Evolutionary conservation across 169 alveolate genomes (phyloP), one percentile per base, ranked within the genome.

Genomic region (Cryptosporidium baileyi): DNA sequence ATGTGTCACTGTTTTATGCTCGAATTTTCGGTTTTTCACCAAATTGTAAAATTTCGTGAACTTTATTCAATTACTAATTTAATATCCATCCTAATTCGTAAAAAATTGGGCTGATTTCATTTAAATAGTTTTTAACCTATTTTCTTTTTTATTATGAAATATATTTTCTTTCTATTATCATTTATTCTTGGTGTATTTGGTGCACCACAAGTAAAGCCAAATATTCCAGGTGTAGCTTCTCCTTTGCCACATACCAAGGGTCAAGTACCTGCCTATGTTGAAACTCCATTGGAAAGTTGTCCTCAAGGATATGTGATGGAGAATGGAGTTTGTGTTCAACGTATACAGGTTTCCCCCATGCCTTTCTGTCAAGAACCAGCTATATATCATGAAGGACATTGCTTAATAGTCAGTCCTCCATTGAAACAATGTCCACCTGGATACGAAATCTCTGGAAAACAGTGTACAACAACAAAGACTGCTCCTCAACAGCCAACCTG

Each of bases 241-340:
- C 85, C 85, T 15, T 74, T 74, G 60, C 85, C 85, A 32, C 85
- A 74, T 30, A 74, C 65, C 32, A 74, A 74, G 43, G 85, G 85
- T 54, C 85, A 74, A 61, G 67, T 74, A 32, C 85, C 85, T 38
- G 43, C 85, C n/a, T 74, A 54, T 74, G 85, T 74, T 38, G 85
- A 74, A 54, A 74, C 85, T 36, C 85, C 85, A 7, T 15, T 74
- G 36, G 85, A 74, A 74, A 74, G 85, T 24, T 74, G 85, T 26
- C 85, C 85, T 74, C 85, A 67, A n/a, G 85, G 85, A 13, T 74
- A 74, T 57, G 32, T 59, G 22, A 74, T 74, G 85, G 85, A 74
- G 28, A 51, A 74, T 54, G 85, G 85, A 40, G 85, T 74, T 54
- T 74, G 85, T 57, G 85, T 74, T 34, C 85, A 74, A 22, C 47